Evolutionary conservation across 2,329 filamentous ascomycete species (phyloP).

Genomic region (Cercospora berteroae): DNA sequence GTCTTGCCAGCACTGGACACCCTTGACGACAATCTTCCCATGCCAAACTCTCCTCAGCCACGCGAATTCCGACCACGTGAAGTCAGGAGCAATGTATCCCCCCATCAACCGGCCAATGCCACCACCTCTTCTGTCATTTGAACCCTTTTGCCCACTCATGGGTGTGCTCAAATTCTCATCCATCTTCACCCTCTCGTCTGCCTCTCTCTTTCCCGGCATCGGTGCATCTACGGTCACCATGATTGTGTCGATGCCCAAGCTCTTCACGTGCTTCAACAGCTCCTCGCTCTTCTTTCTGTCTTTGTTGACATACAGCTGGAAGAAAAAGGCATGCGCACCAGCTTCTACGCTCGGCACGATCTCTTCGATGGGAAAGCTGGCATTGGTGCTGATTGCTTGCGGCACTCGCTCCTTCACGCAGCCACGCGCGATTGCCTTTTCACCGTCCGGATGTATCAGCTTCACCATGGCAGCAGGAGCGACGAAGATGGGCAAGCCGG

Average conservation of each 20-base stretch:
- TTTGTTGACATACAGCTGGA: slow-evolving; percentile 63
- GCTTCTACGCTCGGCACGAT: slow-evolving; percentile 30
- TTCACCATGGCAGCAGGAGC: slow-evolving; percentile 41
- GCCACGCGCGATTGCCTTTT: slow-evolving; percentile 38
- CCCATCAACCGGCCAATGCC: slow-evolving; percentile 58
- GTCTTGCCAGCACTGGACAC: slow-evolving; percentile 44
- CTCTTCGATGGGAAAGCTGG: slow-evolving; percentile 36
- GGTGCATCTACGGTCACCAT: slow-evolving; percentile 61
- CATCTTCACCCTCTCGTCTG: slow-evolving; percentile 47
- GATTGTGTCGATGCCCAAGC: slow-evolving; percentile 52
- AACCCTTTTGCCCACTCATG: slow-evolving; percentile 51
- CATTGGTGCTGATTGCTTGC: slow-evolving; percentile 37
- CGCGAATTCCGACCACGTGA: slow-evolving; percentile 51
- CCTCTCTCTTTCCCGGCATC: slow-evolving; percentile 56
- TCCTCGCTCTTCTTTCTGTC: slow-evolving; percentile 53
- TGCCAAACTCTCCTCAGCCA: slow-evolving; percentile 45
- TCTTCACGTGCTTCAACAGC: slow-evolving; percentile 49
- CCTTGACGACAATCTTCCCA: slow-evolving; percentile 47
- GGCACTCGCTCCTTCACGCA: slow-evolving; percentile 31
- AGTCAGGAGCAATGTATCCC: slow-evolving; percentile 56
- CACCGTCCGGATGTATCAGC: slow-evolving; percentile 41
- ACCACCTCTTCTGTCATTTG: slow-evolving; percentile 56
- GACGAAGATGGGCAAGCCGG: slow-evolving; percentile 40
- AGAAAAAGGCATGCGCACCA: slow-evolving; percentile 47
- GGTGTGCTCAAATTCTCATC: slow-evolving; percentile 51